Base-by-base conservation (phyloP, 2,329 filamentous ascomycete species). In the Colletotrichum ledebouriae region DNA sequence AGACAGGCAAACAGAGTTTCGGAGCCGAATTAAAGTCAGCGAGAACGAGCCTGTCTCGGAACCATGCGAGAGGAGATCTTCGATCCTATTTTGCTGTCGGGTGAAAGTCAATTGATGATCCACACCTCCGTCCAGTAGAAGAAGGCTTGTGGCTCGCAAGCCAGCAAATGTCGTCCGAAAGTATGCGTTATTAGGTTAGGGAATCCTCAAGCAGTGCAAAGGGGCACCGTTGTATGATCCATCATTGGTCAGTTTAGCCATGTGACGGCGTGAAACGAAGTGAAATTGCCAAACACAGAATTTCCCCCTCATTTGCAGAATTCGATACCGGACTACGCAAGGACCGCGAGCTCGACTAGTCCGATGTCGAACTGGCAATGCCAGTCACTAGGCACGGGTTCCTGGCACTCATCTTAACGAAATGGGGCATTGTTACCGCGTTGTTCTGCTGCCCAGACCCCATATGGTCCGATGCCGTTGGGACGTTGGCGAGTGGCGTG, bases 131-230 rank as follows among this genome's bases (percentile, higher is more conserved):
- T n/a, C n/a, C n/a, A 52, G 39, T 60, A 57, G 29, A 46, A 57
- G 29, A 46, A 49, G 20, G 9, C 39, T 39, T 6, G n/a, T 37
- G 47, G 29, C 39, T 65, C 20, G 29, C 37, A 53, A 53, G 25
- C 37, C 46, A 53, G 25, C 47, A 22, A 17, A 17, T 9, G 47
- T 41, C 22, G 55, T 39, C 17, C 20, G 25, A 39, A 62, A 17
- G 42, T 67, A 62, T 67, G 44, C 50, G 25, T 67, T n/a, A n/a
- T n/a, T n/a, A n/a, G n/a, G n/a, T n/a, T 20, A 17, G 15, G 12
- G 34, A 49, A 44, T 17, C 17, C 17, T 17, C 17, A 17, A 17
- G 17, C 2, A 61, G 58, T 34, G 58, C 12, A 47, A 20, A 56
- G 58, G 56, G 25, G 46, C 17, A 7, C 6, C 0, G 2, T 11